A percentile compares a stretch with the other conserved stretches of the same genome.
phyloP scores from a whole-genome alignment of 2,329 filamentous ascomycete genomes.

The Cadophora gregata region DNA sequence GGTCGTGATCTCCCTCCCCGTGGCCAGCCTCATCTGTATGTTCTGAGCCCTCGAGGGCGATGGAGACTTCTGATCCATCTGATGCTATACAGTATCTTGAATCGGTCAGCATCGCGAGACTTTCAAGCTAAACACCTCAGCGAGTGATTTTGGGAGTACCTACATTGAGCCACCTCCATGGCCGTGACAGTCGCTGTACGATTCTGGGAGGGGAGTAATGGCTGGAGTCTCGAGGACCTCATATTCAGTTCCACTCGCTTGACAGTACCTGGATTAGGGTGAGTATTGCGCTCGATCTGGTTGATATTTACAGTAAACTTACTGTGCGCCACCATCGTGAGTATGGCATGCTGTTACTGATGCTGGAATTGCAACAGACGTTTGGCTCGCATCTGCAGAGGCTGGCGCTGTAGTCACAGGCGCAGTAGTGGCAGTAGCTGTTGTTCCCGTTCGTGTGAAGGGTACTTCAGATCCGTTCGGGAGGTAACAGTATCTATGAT shows the following conservation, averaged over 20 bases:
- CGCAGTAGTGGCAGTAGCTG: background rate
- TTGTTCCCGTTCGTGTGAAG: slow-evolving; percentile 16
- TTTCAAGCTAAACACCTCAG: too few species aligned
- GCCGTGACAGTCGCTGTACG: slow-evolving; percentile 69
- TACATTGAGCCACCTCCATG: slow-evolving; percentile 62
- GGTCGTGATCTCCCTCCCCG: slow-evolving; percentile 1
- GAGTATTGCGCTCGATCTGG: background rate
- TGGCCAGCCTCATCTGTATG: slow-evolving; percentile 35
- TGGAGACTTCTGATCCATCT: slow-evolving; percentile 64
- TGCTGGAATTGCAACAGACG: slow-evolving; percentile 6
- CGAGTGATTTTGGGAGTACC: too few species aligned
- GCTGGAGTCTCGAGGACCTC: slow-evolving; percentile 55
- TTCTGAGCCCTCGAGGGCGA: slow-evolving; percentile 46
- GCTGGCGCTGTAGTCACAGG: slow-evolving; percentile 12
- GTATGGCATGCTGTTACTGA: slow-evolving; percentile 59
- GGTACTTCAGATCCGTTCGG: slow-evolving; percentile 24
- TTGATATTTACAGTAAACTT: background rate
- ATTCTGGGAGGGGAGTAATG: slow-evolving; percentile 60
- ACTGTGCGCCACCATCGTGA: slow-evolving; percentile 52
- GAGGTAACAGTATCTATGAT: slow-evolving; percentile 20
- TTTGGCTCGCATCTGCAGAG: slow-evolving; percentile 11
- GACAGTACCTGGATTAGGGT: slow-evolving; percentile 48
- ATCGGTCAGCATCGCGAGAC: too few species aligned
- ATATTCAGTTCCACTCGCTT: slow-evolving; percentile 50
- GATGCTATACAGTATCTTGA: slow-evolving; percentile 66